phyloP scores from a whole-genome alignment of 345 rosid species.

The Combretum micranthum region DNA sequence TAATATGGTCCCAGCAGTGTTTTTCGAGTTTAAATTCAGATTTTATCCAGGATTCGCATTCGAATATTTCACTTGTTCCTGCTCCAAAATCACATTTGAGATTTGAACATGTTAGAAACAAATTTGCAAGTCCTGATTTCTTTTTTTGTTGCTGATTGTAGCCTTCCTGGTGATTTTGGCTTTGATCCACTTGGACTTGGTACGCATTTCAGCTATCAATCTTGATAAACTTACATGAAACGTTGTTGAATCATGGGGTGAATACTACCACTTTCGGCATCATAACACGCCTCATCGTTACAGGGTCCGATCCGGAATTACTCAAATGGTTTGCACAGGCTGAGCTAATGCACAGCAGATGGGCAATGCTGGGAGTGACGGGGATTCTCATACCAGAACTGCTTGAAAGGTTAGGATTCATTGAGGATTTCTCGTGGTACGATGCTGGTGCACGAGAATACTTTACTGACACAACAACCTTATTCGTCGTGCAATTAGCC shows the following conservation, averaged over 20 bases:
- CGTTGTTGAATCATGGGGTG: background rate
- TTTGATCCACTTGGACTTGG: slow-evolving; percentile 93
- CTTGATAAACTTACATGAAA: background rate
- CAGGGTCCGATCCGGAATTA: slow-evolving; percentile 82
- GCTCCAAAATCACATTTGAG: too few relatives aligned
- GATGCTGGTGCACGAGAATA: slow-evolving; percentile 73
- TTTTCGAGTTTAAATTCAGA: too few relatives aligned
- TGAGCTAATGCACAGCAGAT: slow-evolving; percentile 75
- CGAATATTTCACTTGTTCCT: too few relatives aligned
- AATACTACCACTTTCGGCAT: background rate
- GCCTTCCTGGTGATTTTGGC: slow-evolving; percentile 88
- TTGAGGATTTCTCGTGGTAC: slow-evolving; percentile 77
- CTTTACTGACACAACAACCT: slow-evolving; percentile 68
- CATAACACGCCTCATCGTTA: background rate
- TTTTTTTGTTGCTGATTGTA: slow-evolving; percentile 18
- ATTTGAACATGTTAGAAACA: background rate
- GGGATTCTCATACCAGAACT: slow-evolving; percentile 83
- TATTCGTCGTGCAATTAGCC: slow-evolving; percentile 61
- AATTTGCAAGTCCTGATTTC: background rate
- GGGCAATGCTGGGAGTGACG: slow-evolving; percentile 96
- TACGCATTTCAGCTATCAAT: slow-evolving; percentile 10
- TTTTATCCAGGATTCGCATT: too few relatives aligned
- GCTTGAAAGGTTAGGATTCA: slow-evolving; percentile 64
- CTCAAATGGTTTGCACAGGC: slow-evolving; percentile 97
- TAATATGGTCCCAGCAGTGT: too few relatives aligned